Percentiles rank a stretch among this genome's conserved stretches.
These are phyloP conservation scores for Dictyostelium intermedium DNA, from an alignment of 78 protist species.

Conservation along the genomic window DNA sequence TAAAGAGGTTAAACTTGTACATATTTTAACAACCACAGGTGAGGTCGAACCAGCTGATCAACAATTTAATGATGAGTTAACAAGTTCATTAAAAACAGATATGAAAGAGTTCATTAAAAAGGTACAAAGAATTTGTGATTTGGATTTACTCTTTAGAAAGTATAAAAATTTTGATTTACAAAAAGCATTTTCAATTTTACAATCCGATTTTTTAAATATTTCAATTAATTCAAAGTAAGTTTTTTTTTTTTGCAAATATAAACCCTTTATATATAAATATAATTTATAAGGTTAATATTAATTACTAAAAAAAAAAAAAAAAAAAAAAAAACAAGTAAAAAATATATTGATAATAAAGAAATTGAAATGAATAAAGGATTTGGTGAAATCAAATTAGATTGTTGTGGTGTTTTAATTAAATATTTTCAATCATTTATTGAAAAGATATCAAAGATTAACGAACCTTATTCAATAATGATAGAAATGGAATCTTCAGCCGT, in stretches of 20 bases:
- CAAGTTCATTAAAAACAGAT: constrained; percentile 13
- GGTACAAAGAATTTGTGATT: constrained; percentile 27
- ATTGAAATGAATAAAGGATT: background rate
- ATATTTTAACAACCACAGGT: constrained; percentile 4
- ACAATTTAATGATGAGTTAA: constrained; percentile 1
- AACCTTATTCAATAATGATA: background rate
- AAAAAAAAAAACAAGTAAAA: background rate
- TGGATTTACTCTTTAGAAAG: constrained; percentile 50
- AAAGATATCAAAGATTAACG: background rate
- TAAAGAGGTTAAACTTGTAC: constrained; percentile 55
- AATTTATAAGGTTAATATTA: no score
- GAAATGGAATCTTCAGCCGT: constrained; percentile 22
- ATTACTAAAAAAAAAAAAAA: background rate
- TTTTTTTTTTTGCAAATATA: no score
- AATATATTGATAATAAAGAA: background rate
- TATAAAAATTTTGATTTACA: constrained; percentile 39
- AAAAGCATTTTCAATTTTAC: constrained; percentile 29
- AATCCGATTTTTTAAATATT: constrained; percentile 9
- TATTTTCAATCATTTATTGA: constrained; percentile 22
- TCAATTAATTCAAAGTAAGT: constrained; percentile 17
- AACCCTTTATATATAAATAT: no score
- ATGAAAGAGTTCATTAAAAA: constrained; percentile 14
- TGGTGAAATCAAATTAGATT: constrained; percentile 45
- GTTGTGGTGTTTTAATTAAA: constrained; percentile 29
- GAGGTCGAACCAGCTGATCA: background rate